A percentile compares a stretch with the other conserved stretches of the same genome.
phyloP scores from a whole-genome alignment of 805 yeast species.

The Cyberlindnera subsufficiens region DNA sequence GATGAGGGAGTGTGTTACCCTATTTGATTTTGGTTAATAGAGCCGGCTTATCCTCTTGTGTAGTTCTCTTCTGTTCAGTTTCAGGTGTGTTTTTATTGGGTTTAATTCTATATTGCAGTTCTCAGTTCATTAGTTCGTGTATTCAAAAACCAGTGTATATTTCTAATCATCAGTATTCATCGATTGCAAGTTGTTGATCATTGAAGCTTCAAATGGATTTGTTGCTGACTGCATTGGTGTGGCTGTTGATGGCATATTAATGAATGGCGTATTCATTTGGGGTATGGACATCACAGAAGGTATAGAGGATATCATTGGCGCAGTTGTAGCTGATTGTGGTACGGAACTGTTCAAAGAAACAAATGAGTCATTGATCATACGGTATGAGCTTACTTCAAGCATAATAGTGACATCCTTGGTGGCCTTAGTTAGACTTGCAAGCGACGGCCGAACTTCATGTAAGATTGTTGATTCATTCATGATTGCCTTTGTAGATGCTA shows the following conservation, averaged over 20 bases:
- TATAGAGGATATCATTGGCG: slow-evolving; percentile 19
- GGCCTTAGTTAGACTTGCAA: slow-evolving; percentile 78
- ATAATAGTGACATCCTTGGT: slow-evolving; percentile 90
- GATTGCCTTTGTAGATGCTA: slow-evolving; percentile 77
- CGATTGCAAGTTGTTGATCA: slow-evolving; percentile 14
- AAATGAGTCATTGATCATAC: slow-evolving; percentile 24
- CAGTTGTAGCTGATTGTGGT: slow-evolving; percentile 14
- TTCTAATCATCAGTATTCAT: not conserved
- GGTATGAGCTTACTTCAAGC: slow-evolving; percentile 60
- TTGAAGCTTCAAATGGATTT: slow-evolving; percentile 22
- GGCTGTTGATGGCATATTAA: slow-evolving; percentile 6
- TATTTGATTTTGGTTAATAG: slow-evolving; percentile 1
- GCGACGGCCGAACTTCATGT: slow-evolving; percentile 71
- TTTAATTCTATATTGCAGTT: too few relatives aligned
- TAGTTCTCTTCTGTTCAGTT: not conserved
- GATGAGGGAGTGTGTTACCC: slow-evolving; percentile 19
- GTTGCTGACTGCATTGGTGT: slow-evolving; percentile 2
- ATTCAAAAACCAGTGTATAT: too few relatives aligned
- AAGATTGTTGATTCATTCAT: slow-evolving; percentile 77
- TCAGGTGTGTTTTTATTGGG: not conserved
- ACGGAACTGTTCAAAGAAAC: slow-evolving; percentile 1
- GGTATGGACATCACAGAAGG: slow-evolving; percentile 27
- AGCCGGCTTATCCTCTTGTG: not conserved
- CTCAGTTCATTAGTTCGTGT: too few relatives aligned
- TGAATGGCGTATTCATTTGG: slow-evolving; percentile 22